Evolutionary conservation across 1,284 basidiomycete genomes (phyloP).

Genomic region (Somion occarium): DNA sequence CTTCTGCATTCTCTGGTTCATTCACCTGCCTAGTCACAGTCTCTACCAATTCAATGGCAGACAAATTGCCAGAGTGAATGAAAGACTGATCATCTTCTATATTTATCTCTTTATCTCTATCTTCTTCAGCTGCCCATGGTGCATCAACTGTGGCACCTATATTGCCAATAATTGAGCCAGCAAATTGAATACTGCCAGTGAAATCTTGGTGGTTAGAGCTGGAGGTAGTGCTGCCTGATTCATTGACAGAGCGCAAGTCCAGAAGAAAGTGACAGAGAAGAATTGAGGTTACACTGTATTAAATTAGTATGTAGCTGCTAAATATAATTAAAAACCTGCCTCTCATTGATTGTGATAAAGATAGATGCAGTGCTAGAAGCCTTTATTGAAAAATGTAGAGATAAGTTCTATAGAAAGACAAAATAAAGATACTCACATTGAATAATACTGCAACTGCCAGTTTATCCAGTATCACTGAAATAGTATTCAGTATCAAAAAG

Average conservation of each 20-base stretch:
- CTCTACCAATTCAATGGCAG: background rate
- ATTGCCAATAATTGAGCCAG: background rate
- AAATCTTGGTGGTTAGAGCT: background rate
- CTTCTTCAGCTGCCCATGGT: background rate
- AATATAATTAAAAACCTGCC: background rate
- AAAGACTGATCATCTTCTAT: too few relatives aligned
- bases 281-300: background rate
- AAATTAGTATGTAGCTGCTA: background rate
- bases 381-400: background rate
- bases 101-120: background rate
- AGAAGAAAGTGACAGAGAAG: background rate
- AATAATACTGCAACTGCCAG: background rate
- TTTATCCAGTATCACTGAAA: background rate
- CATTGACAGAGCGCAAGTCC: background rate
- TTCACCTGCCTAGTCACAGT: too few relatives aligned
- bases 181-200: background rate
- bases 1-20: too few relatives aligned
- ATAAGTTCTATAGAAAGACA: background rate
- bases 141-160: background rate
- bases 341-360: background rate
- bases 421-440: background rate
- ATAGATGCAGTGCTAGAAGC: background rate
- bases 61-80: background rate
- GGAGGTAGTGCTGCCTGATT: background rate
- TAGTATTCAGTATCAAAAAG: background rate